Percentiles rank a stretch among this genome's conserved stretches.
phyloP scores from a whole-genome alignment of 805 yeast species.

The Yamadazyma insecticola region DNA sequence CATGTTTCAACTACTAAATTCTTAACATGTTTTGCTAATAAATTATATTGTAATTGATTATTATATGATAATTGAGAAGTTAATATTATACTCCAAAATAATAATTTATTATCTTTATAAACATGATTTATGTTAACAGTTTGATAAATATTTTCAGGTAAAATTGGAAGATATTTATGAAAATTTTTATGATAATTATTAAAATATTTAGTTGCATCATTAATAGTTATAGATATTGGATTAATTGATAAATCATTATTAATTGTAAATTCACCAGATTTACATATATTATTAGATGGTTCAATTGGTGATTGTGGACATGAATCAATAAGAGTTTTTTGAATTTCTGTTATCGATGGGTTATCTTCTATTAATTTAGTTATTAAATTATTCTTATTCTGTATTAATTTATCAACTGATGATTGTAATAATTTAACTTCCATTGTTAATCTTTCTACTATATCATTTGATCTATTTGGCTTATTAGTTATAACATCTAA shows the following conservation, averaged over 20 bases:
- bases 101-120: slow-evolving; percentile 25
- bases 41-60: slow-evolving; percentile 6
- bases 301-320: background rate
- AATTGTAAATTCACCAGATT: slow-evolving; percentile 6
- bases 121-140: slow-evolving; percentile 12
- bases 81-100: slow-evolving; percentile 39
- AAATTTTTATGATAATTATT: slow-evolving; percentile 23
- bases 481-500: slow-evolving; percentile 50
- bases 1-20: slow-evolving; percentile 36
- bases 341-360: slow-evolving; percentile 20
- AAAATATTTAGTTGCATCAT: slow-evolving; percentile 6
- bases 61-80: slow-evolving; percentile 25
- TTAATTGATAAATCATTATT: background rate
- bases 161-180: slow-evolving; percentile 29
- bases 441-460: slow-evolving; percentile 19
- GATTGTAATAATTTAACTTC: slow-evolving; percentile 21
- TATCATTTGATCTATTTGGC: slow-evolving; percentile 40
- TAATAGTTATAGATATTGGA: slow-evolving; percentile 3
- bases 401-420: slow-evolving; percentile 20
- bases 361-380: slow-evolving; percentile 6
- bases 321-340: slow-evolving; percentile 12
- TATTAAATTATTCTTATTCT: slow-evolving; percentile 13
- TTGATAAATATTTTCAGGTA: slow-evolving; percentile 20
- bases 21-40: slow-evolving; percentile 29
- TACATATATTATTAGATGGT: background rate